Evolutionary conservation across 129 eudicot species (phyloP).

Genomic region (Tagetes patula): DNA sequence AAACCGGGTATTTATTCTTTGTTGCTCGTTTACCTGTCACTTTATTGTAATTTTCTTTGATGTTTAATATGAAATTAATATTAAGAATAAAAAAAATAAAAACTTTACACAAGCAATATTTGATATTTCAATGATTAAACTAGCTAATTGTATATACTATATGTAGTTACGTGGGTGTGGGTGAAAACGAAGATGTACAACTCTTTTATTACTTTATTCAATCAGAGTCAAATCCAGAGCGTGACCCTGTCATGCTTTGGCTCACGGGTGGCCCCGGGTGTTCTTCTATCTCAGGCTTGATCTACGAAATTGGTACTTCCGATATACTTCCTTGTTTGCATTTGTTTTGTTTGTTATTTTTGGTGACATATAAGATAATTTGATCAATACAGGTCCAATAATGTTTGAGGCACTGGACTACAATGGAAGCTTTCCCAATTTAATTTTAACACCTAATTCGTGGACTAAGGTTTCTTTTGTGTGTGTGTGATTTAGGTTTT

Average conservation of each 20-base stretch:
- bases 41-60: neutral
- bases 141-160: neutral
- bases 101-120: too few relatives aligned
- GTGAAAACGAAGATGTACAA: slow-evolving; percentile 30
- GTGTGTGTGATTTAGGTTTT: too few relatives aligned
- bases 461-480: neutral
- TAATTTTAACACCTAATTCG: neutral
- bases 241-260: slow-evolving; percentile 34
- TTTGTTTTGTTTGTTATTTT: neutral
- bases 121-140: too few relatives aligned
- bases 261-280: slow-evolving; percentile 35
- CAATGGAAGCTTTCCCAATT: slow-evolving; percentile 50
- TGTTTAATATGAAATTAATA: too few relatives aligned
- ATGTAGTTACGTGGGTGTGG: slow-evolving; percentile 31
- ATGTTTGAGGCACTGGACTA: slow-evolving; percentile 26
- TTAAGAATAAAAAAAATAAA: too few relatives aligned
- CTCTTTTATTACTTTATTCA: slow-evolving; percentile 29
- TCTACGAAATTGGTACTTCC: slow-evolving; percentile 21
- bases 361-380: neutral
- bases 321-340: neutral
- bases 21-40: too few relatives aligned
- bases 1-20: neutral
- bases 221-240: slow-evolving; percentile 26
- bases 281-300: slow-evolving; percentile 26
- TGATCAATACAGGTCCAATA: slow-evolving; percentile 38